Conservation (phyloP, 1,284 basidiomycete species). For the Pisolithus thermaeus region DNA sequence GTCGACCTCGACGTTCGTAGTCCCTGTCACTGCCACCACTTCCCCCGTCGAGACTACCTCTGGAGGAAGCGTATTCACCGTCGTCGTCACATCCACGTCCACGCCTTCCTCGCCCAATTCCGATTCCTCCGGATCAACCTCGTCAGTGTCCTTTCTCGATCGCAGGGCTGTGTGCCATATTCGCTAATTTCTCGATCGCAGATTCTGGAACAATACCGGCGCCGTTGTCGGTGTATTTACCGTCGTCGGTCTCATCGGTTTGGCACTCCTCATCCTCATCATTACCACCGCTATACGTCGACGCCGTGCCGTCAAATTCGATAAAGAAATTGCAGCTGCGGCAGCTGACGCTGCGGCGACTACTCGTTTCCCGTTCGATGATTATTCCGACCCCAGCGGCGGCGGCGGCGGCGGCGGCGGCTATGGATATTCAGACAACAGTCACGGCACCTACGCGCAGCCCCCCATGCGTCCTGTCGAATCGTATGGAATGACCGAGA, state of each 20-base stretch:
- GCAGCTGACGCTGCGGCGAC: constrained; percentile 48
- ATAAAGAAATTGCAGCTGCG: constrained; percentile 63
- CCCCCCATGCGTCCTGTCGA: constrained; percentile 37
- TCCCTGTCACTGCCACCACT: neutral
- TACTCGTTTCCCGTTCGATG: constrained; percentile 44
- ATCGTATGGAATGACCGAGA: constrained; percentile 49
- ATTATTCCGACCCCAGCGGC: constrained; percentile 28
- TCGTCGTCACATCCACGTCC: neutral
- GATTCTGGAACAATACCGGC: constrained; percentile 66
- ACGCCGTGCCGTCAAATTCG: constrained; percentile 57
- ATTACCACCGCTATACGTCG: constrained; percentile 51
- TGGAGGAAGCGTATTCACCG: constrained; percentile 7
- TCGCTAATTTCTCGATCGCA: constrained; percentile 17
- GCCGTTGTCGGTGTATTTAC: constrained; percentile 67
- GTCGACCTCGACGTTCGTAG: neutral
- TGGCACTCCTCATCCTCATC: constrained; percentile 48
- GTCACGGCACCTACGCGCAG: constrained; percentile 57
- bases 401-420: constrained; percentile 12
- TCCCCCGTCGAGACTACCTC: constrained; percentile 12
- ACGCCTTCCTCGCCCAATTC: neutral
- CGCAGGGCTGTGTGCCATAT: neutral
- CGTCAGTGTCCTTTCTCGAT: constrained; percentile 17
- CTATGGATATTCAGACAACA: constrained; percentile 51
- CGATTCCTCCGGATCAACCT: constrained; percentile 9
- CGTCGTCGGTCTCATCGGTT: constrained; percentile 55